Conservation (phyloP, 202 grass and related monocot species). For the Zoysia matrella region DNA sequence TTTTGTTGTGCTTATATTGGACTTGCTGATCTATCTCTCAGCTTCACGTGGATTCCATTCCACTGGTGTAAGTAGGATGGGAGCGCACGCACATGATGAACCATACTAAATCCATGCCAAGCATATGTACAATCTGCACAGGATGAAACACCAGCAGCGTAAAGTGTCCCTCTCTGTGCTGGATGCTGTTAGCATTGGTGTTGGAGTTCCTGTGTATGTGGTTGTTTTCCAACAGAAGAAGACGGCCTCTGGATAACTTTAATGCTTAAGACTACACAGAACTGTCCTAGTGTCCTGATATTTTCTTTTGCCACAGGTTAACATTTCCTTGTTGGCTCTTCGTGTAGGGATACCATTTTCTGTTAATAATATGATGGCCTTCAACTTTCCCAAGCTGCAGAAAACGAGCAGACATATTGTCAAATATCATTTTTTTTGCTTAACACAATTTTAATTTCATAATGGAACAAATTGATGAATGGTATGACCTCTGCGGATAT, state of each 20-base stretch:
- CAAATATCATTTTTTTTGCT: background rate
- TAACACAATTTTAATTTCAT: too few species aligned
- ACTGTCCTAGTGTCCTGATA: background rate
- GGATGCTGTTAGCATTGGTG: conserved; percentile 49
- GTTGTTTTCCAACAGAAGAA: conserved; percentile 78
- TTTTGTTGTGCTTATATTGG: background rate
- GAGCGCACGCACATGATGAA: conserved; percentile 55
- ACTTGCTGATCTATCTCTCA: conserved; percentile 6
- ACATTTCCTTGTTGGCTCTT: background rate
- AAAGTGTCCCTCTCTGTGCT: conserved; percentile 56
- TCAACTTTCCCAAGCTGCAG: conserved; percentile 13
- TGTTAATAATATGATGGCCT: conserved; percentile 34
- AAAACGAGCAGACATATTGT: conserved; percentile 6
- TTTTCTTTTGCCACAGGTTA: background rate
- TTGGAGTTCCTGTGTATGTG: conserved; percentile 61
- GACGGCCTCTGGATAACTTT: conserved; percentile 57
- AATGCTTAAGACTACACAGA: background rate
- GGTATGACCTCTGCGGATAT: too few species aligned
- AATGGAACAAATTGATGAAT: too few species aligned
- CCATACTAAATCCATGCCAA: conserved; percentile 71
- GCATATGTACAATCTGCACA: conserved; percentile 87
- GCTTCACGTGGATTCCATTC: conserved; percentile 58
- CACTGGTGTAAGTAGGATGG: conserved; percentile 65
- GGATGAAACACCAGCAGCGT: conserved; percentile 66
- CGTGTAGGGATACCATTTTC: background rate